Conservation (phyloP, 345 rosid species). For the Garcia nutans region DNA sequence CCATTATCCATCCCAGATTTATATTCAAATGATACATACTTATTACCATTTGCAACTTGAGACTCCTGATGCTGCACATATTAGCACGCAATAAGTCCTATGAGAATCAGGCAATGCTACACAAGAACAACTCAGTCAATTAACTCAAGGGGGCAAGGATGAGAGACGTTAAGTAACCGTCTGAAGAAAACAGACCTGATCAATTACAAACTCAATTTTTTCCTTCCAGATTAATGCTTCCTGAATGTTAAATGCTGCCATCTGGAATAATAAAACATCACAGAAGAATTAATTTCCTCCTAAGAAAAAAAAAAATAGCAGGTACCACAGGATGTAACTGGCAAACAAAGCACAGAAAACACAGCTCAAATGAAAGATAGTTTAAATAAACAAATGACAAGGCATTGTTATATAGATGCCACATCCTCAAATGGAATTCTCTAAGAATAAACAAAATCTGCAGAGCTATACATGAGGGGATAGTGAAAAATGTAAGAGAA, state of each 20-base stretch:
- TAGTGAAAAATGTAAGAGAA: background rate
- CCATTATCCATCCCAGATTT: conserved; percentile 92
- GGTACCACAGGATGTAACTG: background rate
- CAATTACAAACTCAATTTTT: conserved; percentile 82
- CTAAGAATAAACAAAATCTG: background rate
- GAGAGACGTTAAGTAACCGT: background rate
- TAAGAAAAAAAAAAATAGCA: background rate
- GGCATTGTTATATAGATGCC: background rate
- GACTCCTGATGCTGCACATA: conserved; percentile 87
- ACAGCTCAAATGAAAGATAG: background rate
- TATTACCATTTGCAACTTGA: conserved; percentile 70
- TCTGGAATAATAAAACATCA: conserved; percentile 41
- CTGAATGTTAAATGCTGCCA: conserved; percentile 99
- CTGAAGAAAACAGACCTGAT: conserved; percentile 61
- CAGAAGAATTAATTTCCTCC: background rate
- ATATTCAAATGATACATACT: conserved; percentile 87
- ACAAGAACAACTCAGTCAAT: background rate
- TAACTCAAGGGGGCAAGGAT: background rate
- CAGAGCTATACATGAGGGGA: background rate
- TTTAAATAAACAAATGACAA: background rate
- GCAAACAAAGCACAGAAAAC: background rate
- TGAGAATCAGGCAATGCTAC: conserved; percentile 16
- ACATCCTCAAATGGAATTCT: conserved; percentile 1
- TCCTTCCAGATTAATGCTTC: conserved; percentile 94
- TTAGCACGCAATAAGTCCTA: conserved; percentile 18